Evolutionary conservation across 192 early-diverging fungal genomes (phyloP), one percentile per base, ranked within the genome.

Genomic region (Coemansia sp.): DNA sequence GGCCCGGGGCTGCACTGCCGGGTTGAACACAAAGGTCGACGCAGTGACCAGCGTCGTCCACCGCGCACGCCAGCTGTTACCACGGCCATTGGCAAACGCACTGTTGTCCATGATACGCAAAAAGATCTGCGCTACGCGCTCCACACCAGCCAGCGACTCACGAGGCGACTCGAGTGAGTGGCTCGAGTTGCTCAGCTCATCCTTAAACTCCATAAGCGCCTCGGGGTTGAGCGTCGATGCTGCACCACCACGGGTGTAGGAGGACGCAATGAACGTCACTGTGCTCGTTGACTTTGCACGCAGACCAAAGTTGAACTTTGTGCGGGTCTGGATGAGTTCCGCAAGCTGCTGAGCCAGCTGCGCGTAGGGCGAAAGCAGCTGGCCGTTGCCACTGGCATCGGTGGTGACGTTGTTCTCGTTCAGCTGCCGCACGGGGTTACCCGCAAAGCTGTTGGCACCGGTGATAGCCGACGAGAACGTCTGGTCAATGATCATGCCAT

Each of bases 11-110:
- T 98, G 95, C 23, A 96, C 84, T 0, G 92, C 90, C 5, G 89
- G 90, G 60, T 95, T 94, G 69, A 87, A 89, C 52, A 93, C 88
- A 82, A 98, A 98, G 0, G 95, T 92, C 41, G 88, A 90, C 32
- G 89, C 87, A 8, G 92, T 83, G 11, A 96, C 86, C 45, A 98
- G 68, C 27, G 90, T 84, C 74, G 94, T 90, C 95, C 95, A 97
- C 26, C 92, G 77, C 17, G 94, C 82, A 44, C 91, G 89, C 84
- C 92, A 93, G 22, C 72, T 76, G 55, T 86, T 85, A 6, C 87
- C 84, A 32, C 90, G 80, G 44, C 90, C 90, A 36, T 47, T 48
- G 26, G 56, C 58, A 57, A 76, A 79, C 1, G 68, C 72, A 6
- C 60, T 32, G 50, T 67, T 66, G 26, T 70, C 66, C 62, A 79